Percentiles rank a stretch among this genome's conserved stretches.
These are phyloP conservation scores for Nicotiana tabacum DNA, from an alignment of 257 asterid species.

Conservation along the genomic window DNA sequence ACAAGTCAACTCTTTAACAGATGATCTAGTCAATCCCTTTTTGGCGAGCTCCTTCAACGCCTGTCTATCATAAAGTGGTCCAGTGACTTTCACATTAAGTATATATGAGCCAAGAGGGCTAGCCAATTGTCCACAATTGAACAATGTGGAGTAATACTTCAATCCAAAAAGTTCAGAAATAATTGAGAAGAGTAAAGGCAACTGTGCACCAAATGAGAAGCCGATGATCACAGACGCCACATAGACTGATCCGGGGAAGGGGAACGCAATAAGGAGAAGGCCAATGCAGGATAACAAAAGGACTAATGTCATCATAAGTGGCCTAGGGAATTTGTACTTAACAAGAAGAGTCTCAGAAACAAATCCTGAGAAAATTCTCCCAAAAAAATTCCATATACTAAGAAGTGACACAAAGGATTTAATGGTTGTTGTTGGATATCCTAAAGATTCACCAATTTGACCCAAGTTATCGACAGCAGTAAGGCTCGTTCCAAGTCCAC, in stretches of 20 bases:
- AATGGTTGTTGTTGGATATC: slow-evolving; percentile 61
- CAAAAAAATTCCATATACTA: slow-evolving; percentile 78
- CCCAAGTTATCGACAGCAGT: slow-evolving; percentile 81
- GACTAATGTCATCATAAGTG: slow-evolving; percentile 70
- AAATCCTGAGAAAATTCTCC: slow-evolving; percentile 69
- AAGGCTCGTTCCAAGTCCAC: slow-evolving; percentile 69
- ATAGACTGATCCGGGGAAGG: slow-evolving; percentile 58
- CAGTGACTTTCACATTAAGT: slow-evolving; percentile 57
- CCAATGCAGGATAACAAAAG: slow-evolving; percentile 58
- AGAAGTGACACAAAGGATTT: slow-evolving; percentile 61
- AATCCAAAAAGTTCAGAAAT: slow-evolving; percentile 74
- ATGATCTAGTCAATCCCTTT: slow-evolving; percentile 49
- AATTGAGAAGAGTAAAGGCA: slow-evolving; percentile 52
- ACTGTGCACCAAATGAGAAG: slow-evolving; percentile 72
- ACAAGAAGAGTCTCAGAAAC: slow-evolving; percentile 51
- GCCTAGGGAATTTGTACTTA: slow-evolving; percentile 56
- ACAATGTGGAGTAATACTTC: slow-evolving; percentile 60
- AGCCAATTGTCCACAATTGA: slow-evolving; percentile 75
- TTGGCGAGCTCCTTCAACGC: slow-evolving; percentile 47
- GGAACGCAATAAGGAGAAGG: slow-evolving; percentile 59
- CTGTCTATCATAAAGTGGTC: slow-evolving; percentile 59
- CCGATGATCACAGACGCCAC: slow-evolving; percentile 61
- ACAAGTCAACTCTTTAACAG: slow-evolving; percentile 53
- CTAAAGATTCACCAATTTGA: slow-evolving; percentile 68
- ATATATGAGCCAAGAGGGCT: slow-evolving; percentile 73